A percentile compares a stretch with the other conserved stretches of the same genome.
Conservation (phyloP, 2,329 filamentous ascomycete species). For the Colletotrichum sp. region DNA sequence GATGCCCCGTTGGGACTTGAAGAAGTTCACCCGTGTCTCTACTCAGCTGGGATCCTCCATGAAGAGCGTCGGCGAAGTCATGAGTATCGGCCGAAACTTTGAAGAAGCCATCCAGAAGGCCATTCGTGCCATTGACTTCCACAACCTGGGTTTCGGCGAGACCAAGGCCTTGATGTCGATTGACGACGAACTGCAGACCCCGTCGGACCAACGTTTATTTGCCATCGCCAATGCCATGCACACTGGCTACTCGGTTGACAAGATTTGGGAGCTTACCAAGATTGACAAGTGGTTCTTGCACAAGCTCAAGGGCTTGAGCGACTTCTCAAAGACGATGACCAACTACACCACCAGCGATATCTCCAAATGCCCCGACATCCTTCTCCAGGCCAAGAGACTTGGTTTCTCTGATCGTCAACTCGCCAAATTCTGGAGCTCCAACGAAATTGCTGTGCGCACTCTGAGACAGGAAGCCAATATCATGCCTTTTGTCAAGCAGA, state of each 20-base stretch:
- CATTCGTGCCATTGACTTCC: constrained; percentile 92
- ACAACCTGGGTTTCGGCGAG: constrained; percentile 94
- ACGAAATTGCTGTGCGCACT: constrained; percentile 87
- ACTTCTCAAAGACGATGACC: constrained; percentile 84
- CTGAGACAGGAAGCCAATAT: constrained; percentile 86
- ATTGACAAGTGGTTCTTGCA: constrained; percentile 99
- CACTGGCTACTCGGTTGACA: constrained; percentile 89
- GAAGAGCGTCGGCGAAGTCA: constrained; percentile 99
- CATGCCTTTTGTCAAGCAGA: constrained; percentile 92
- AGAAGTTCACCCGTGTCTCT: constrained; percentile 97
- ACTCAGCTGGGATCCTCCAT: constrained; percentile 96
- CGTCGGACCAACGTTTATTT: constrained; percentile 95
- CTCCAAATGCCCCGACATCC: constrained; percentile 65
- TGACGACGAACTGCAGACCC: constrained; percentile 94
- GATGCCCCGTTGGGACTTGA: constrained; percentile 98
- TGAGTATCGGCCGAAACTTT: constrained; percentile 96
- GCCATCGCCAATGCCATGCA: constrained; percentile 98
- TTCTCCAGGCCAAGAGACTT: constrained; percentile 88
- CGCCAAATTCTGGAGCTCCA: constrained; percentile 92
- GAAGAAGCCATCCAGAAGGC: constrained; percentile 99
- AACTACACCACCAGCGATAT: constrained; percentile 69
- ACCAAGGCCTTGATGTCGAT: constrained; percentile 93
- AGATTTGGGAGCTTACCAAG: constrained; percentile 97
- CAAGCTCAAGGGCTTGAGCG: constrained; percentile 87
- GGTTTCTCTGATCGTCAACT: constrained; percentile 95